Conservation (phyloP, 139 green algal species). For the Tetraselmis chui region DNA sequence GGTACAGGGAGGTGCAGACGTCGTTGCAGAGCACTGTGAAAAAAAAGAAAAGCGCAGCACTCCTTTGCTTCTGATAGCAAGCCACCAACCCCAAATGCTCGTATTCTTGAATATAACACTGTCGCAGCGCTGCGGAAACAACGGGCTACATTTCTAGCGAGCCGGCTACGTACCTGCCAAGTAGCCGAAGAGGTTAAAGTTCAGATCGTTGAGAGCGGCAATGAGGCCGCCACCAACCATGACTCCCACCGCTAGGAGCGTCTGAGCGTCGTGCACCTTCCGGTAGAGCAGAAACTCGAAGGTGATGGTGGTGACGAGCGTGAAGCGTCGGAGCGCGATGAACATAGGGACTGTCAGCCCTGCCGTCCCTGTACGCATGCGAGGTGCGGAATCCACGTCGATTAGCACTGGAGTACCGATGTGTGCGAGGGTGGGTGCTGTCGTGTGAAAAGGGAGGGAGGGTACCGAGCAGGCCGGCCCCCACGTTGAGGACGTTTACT, state of each 20-base stretch:
- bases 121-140: too few species aligned
- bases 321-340: conserved; percentile 65
- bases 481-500: conserved; percentile 62
- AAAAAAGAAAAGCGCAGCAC: too few species aligned
- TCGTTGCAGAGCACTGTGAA: conserved; percentile 53
- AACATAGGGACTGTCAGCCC: conserved; percentile 72
- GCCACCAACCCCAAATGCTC: too few species aligned
- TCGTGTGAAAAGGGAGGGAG: too few species aligned
- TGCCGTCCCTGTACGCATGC: conserved; percentile 36
- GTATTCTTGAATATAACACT: too few species aligned
- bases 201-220: conserved; percentile 55
- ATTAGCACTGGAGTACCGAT: too few species aligned
- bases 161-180: conserved; percentile 6
- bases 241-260: conserved; percentile 38
- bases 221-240: conserved; percentile 59
- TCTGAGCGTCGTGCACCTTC: conserved; percentile 47
- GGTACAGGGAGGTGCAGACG: conserved; percentile 53
- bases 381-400: too few species aligned
- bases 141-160: too few species aligned
- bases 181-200: conserved; percentile 55
- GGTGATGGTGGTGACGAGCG: conserved; percentile 57
- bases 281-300: conserved; percentile 47
- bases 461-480: conserved; percentile 50
- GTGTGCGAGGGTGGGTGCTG: background rate
- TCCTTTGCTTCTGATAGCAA: too few species aligned